phyloP scores from a whole-genome alignment of 768 basidiomycete genomes.

The Termitomyces sp. region DNA sequence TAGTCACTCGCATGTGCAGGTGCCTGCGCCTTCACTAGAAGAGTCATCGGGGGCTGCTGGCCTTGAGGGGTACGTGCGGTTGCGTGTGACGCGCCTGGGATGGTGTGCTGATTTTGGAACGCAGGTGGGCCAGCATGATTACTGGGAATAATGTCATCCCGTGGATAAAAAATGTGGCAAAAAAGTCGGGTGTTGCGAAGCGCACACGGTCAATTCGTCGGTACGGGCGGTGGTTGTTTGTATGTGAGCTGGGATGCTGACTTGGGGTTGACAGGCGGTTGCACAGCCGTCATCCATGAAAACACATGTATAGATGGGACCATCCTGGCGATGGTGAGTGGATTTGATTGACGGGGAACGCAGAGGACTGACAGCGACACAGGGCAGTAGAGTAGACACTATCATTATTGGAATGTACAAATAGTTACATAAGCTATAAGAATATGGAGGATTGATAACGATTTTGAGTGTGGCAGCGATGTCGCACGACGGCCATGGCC shows the following conservation, averaged over 20 bases:
- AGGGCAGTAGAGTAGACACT: too few species aligned
- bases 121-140: not conserved
- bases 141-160: slow-evolving; percentile 2
- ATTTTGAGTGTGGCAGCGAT: not conserved
- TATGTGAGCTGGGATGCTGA: not conserved
- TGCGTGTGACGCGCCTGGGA: not conserved
- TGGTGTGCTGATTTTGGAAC: not conserved
- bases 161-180: slow-evolving; percentile 8
- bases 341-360: too few species aligned
- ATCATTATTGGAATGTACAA: slow-evolving; percentile 8
- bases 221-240: not conserved
- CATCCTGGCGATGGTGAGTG: slow-evolving; percentile 2
- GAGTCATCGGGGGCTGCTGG: not conserved
- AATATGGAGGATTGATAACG: too few species aligned
- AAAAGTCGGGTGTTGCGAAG: slow-evolving; percentile 6
- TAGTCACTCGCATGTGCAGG: not conserved
- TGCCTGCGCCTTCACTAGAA: not conserved
- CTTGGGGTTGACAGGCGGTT: not conserved
- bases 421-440: not conserved
- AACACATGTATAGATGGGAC: too few species aligned
- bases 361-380: too few species aligned
- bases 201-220: slow-evolving; percentile 11
- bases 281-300: slow-evolving; percentile 6
- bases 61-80: not conserved
- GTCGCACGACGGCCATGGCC: slow-evolving; percentile 22